phyloP scores from a whole-genome alignment of 2,329 filamentous ascomycete genomes.

The Cylindrodendrum hubeiense region DNA sequence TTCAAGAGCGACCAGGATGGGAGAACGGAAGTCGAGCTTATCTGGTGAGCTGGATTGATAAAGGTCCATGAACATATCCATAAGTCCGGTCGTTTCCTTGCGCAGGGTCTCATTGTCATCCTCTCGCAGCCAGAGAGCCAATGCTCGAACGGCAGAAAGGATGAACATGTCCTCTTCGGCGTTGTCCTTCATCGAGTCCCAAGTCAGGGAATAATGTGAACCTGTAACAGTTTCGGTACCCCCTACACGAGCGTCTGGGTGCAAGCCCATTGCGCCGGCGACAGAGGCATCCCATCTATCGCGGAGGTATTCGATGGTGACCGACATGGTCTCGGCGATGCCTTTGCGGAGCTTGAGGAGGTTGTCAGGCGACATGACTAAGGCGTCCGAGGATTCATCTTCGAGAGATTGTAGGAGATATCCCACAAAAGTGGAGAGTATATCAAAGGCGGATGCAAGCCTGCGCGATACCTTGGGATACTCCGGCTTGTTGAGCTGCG shows the following conservation, averaged over 20 bases:
- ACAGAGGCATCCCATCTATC: conserved; percentile 77
- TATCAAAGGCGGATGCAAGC: conserved; percentile 71
- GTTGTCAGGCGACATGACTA: conserved; percentile 67
- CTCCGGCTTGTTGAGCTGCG: conserved; percentile 65
- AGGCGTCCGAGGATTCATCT: conserved; percentile 54
- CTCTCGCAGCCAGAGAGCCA: conserved; percentile 77
- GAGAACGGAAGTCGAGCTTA: conserved; percentile 66
- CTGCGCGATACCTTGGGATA: conserved; percentile 66
- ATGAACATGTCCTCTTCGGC: conserved; percentile 69
- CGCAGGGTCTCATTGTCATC: conserved; percentile 72
- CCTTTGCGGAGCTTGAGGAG: conserved; percentile 71
- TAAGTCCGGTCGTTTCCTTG: conserved; percentile 68
- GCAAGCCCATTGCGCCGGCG: conserved; percentile 72
- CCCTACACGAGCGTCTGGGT: conserved; percentile 65
- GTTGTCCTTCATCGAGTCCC: conserved; percentile 67
- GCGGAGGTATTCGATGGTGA: conserved; percentile 74
- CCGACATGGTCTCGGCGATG: conserved; percentile 72
- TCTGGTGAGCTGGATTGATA: conserved; percentile 58
- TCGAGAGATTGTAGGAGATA: conserved; percentile 68
- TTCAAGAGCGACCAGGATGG: conserved; percentile 71
- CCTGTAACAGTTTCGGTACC: conserved; percentile 59
- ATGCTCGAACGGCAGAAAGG: conserved; percentile 66
- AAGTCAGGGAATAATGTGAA: conserved; percentile 63
- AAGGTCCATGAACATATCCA: conserved; percentile 74
- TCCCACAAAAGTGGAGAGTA: conserved; percentile 71